Percentiles rank a stretch among this genome's conserved stretches.
phyloP scores from a whole-genome alignment of 2,329 filamentous ascomycete genomes.

The Colletotrichum lini region DNA sequence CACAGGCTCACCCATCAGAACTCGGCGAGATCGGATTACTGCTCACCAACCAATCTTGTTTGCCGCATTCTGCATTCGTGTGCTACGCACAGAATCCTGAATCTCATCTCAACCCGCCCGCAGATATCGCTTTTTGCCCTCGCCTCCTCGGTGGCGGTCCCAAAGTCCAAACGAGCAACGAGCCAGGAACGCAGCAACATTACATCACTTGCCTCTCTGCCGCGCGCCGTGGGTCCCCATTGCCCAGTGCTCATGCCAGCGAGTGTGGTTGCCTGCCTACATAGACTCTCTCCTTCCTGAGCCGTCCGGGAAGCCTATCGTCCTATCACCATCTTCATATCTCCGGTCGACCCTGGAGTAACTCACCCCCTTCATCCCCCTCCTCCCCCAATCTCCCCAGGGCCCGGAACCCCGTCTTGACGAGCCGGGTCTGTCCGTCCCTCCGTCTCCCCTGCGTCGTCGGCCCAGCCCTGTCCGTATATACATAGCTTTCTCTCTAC shows the following conservation, averaged over 20 bases:
- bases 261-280: constrained; percentile 8
- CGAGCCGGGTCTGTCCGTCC: constrained; percentile 42
- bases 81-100: constrained; percentile 25
- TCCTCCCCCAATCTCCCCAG: constrained; percentile 29
- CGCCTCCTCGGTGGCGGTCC: constrained; percentile 35
- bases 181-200: constrained; percentile 26
- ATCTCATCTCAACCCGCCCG: constrained; percentile 24
- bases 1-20: constrained; percentile 23
- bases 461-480: constrained; percentile 48
- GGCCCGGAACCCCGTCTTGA: constrained; percentile 42
- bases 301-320: constrained; percentile 33
- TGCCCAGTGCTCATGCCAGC: constrained; percentile 31
- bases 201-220: constrained; percentile 39
- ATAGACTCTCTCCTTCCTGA: constrained; percentile 18
- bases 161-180: constrained; percentile 8
- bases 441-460: constrained; percentile 45
- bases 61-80: constrained; percentile 35
- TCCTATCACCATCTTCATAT: constrained; percentile 37
- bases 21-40: constrained; percentile 17
- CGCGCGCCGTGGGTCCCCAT: constrained; percentile 33
- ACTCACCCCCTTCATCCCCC: constrained; percentile 31
- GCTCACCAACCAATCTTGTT: constrained; percentile 27
- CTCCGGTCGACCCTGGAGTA: constrained; percentile 30
- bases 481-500: constrained; percentile 41
- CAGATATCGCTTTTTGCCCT: constrained; percentile 12